These are phyloP conservation scores for Quercus tomentella DNA, from an alignment of 331 rosid species.

Conservation along the genomic window DNA sequence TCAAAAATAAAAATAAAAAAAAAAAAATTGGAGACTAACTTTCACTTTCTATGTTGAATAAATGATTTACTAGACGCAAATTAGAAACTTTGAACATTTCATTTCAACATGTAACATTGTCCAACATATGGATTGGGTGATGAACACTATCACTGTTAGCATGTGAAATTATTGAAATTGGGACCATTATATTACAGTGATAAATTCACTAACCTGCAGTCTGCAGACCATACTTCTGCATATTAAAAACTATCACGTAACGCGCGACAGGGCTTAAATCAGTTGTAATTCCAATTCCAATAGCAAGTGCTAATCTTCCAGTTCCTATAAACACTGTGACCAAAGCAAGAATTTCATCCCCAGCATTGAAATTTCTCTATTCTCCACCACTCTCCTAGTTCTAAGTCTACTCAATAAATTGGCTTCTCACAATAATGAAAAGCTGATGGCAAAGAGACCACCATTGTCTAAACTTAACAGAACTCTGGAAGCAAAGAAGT, in stretches of 20 bases:
- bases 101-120: not conserved
- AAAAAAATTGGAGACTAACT: not conserved
- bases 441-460: too few relatives aligned
- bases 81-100: not conserved
- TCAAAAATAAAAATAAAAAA: too few relatives aligned
- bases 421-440: too few relatives aligned
- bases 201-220: slow-evolving; percentile 65
- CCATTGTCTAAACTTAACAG: too few relatives aligned
- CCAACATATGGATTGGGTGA: not conserved
- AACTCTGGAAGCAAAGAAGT: too few relatives aligned
- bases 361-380: too few relatives aligned
- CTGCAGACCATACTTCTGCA: slow-evolving; percentile 77
- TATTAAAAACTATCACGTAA: slow-evolving; percentile 61
- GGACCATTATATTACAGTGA: not conserved
- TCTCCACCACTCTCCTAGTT: too few relatives aligned
- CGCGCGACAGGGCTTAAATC: slow-evolving; percentile 64
- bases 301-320: slow-evolving; percentile 90
- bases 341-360: too few relatives aligned
- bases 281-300: slow-evolving; percentile 59
- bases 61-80: not conserved
- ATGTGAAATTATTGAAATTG: not conserved
- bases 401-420: too few relatives aligned
- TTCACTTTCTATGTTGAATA: not conserved
- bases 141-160: not conserved
- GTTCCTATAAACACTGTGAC: slow-evolving; percentile 45